A percentile compares a stretch with the other conserved stretches of the same genome.
Conservation (phyloP, 495 filamentous ascomycete genomes). For the Tuber indicum region DNA sequence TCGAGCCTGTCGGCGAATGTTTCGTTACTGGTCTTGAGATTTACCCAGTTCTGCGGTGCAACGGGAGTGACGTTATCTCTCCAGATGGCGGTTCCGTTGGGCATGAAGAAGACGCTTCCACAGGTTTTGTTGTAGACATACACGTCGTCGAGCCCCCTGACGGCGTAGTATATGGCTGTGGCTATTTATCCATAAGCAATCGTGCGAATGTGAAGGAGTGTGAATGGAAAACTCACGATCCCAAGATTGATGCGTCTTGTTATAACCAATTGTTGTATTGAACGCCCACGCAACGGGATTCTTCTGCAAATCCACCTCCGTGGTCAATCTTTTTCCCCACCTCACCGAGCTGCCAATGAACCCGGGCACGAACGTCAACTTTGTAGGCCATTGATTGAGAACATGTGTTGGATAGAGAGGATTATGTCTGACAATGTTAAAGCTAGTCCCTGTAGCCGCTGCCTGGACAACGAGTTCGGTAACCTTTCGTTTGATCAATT, state of each 20-base stretch:
- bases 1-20: constrained; percentile 39
- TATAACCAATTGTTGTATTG: constrained; percentile 27
- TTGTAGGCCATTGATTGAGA: constrained; percentile 40
- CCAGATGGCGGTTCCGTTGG: constrained; percentile 37
- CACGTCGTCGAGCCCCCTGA: constrained; percentile 40
- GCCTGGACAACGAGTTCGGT: constrained; percentile 41
- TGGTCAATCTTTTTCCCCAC: constrained; percentile 36
- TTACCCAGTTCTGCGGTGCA: constrained; percentile 38
- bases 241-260: constrained; percentile 20
- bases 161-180: constrained; percentile 39
- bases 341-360: constrained; percentile 37
- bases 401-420: constrained; percentile 29
- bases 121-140: constrained; percentile 39
- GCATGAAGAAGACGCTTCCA: constrained; percentile 30
- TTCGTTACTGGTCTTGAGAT: constrained; percentile 32
- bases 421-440: constrained; percentile 34
- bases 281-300: constrained; percentile 39
- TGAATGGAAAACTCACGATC: constrained; percentile 20
- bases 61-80: constrained; percentile 14
- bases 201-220: not conserved
- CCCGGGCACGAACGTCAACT: constrained; percentile 37
- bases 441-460: constrained; percentile 36
- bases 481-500: constrained; percentile 48
- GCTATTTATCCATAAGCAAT: constrained; percentile 6
- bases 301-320: constrained; percentile 28